Conservation (phyloP, 257 asterid species). For the Petunia secreta region DNA sequence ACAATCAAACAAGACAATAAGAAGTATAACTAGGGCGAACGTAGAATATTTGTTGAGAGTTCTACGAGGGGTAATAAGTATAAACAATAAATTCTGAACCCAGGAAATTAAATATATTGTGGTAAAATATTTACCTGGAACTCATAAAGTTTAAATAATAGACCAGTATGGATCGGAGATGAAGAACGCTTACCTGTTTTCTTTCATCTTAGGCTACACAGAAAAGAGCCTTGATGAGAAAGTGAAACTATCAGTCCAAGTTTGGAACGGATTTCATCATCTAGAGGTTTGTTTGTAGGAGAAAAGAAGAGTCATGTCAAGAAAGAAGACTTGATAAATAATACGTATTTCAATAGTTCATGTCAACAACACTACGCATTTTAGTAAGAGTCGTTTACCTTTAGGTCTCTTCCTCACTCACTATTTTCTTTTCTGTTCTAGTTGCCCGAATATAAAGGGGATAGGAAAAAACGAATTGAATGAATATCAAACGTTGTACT, state of each 20-base stretch:
- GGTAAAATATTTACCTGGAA: not conserved
- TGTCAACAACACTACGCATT: not conserved
- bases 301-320: not conserved
- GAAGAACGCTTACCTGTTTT: not conserved
- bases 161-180: not conserved
- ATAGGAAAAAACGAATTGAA: no score
- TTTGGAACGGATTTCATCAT: not conserved
- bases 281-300: not conserved
- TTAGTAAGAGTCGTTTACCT: not conserved
- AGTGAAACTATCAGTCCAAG: not conserved
- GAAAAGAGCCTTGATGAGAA: not conserved
- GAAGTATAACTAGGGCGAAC: no score
- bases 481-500: no score
- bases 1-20: no score
- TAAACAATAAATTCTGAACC: no score
- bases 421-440: not conserved
- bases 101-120: no score
- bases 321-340: not conserved
- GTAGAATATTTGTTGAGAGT: no score
- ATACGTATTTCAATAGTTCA: no score
- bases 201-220: conserved; percentile 8
- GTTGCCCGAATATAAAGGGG: not conserved
- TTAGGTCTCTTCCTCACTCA: not conserved
- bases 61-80: no score
- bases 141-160: not conserved